Evolutionary conservation across 164 flowering plant species (phyloP).

Genomic region (Macadamia tetraphylla): DNA sequence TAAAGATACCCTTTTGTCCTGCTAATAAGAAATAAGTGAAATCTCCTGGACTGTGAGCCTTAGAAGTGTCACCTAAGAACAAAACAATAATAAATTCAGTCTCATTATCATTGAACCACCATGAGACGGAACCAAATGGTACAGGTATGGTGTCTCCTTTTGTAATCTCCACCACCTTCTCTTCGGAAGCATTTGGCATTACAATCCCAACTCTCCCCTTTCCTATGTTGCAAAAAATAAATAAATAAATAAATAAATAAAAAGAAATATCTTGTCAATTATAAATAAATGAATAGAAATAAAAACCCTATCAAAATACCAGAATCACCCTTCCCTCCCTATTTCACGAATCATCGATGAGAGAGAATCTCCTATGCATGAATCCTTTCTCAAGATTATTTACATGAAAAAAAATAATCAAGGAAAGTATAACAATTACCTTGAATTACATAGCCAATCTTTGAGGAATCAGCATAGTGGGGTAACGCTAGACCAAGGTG

Average conservation of each 20-base stretch:
- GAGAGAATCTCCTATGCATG: too few species aligned
- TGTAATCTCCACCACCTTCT: slow-evolving; percentile 51
- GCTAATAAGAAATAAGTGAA: slow-evolving; percentile 54
- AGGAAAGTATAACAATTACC: slow-evolving; percentile 19
- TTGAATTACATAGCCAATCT: slow-evolving; percentile 67
- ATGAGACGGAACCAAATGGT: slow-evolving; percentile 56
- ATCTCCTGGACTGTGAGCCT: slow-evolving; percentile 47
- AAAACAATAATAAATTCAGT: slow-evolving; percentile 48
- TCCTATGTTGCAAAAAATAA: slow-evolving; percentile 4
- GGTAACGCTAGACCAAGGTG: slow-evolving; percentile 65
- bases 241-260: too few species aligned
- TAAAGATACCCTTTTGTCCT: slow-evolving; percentile 52
- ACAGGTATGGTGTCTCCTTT: slow-evolving; percentile 68
- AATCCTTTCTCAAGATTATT: too few species aligned
- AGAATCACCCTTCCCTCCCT: too few species aligned
- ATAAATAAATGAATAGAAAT: too few species aligned
- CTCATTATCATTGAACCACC: slow-evolving; percentile 74
- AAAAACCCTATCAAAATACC: too few species aligned
- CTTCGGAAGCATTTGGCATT: slow-evolving; percentile 45
- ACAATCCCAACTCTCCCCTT: slow-evolving; percentile 57
- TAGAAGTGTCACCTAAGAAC: slow-evolving; percentile 58
- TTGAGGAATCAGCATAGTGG: slow-evolving; percentile 63
- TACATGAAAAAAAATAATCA: too few species aligned
- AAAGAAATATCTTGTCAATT: too few species aligned
- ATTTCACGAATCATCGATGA: too few species aligned